Base-by-base conservation (phyloP, 352 stramenopile species). In the Thalassiosira pacifica region DNA sequence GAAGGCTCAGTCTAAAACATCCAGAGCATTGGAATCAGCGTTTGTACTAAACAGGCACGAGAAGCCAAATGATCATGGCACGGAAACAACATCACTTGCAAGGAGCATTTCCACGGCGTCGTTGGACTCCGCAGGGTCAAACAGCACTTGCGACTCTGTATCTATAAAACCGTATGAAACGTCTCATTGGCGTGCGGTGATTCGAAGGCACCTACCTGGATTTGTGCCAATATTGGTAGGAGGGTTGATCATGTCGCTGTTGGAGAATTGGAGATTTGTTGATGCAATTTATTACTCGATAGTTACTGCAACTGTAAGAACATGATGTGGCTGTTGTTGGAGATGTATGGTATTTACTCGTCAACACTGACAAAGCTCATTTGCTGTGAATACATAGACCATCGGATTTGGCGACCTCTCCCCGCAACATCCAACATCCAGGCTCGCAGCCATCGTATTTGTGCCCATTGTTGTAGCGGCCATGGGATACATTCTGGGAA, bases 381-480 rank as follows among this genome's bases (percentile, higher is more conserved):
- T 10, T 10, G 34, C 10, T 16, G 16, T 48, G 4, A 10, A 13
- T 24, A 59, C 37, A 45, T 87, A 87, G 26, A 93, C 88, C 11
- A 89, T 91, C 76, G 89, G 91, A 22, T 92, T 92, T 86, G 91
- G 91, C 26, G 91, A 95, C 77, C 32, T 92, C 11, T 71, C 64
- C 63, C 91, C 90, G 18, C 61, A 74, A 29, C 57, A 34, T 5
- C 19, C 55, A 34, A 55, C 61, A 18, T 82, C 70, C 0, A 90
- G 92, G 29, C 80, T 95, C 26, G 94, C 94, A 69, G 94, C 93
- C 52, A 96, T 98, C 34, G 92, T 98, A 32, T 98, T 97, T 69
- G 82, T 95, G 59, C 92, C 92, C 32, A 67, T 95, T 8, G 63
- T 76, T 19, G 90, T 94, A 6, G 90, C 71, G 13, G 82, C 90